These are phyloP conservation scores for Aeschynomene evenia DNA, from an alignment of 306 rosid species.

Conservation along the genomic window DNA sequence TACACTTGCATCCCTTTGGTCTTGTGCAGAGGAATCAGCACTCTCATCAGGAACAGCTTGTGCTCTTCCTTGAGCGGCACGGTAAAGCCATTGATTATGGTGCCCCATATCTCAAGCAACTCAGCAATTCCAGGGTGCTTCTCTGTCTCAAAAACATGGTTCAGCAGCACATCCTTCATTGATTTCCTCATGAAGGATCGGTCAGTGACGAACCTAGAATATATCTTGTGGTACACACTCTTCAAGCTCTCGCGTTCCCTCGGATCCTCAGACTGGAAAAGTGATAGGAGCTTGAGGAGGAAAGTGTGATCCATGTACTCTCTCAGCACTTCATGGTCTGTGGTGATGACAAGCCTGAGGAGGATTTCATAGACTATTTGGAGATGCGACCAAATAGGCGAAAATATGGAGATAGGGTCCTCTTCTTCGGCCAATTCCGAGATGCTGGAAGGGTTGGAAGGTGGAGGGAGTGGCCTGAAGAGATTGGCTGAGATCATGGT, in stretches of 20 bases:
- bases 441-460: conserved; percentile 32
- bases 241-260: conserved; percentile 78
- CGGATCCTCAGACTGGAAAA: conserved; percentile 73
- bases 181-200: conserved; percentile 76
- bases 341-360: conserved; percentile 44
- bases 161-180: conserved; percentile 64
- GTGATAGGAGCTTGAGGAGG: conserved; percentile 54
- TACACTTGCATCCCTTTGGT: conserved; percentile 65
- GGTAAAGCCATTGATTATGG: conserved; percentile 76
- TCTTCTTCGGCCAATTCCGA: conserved; percentile 59
- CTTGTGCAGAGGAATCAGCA: conserved; percentile 79
- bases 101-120: conserved; percentile 93
- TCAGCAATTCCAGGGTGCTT: conserved; percentile 71
- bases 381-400: conserved; percentile 66
- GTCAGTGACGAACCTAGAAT: conserved; percentile 47
- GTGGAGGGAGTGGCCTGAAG: conserved; percentile 80
- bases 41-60: conserved; percentile 78
- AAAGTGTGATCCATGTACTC: conserved; percentile 44
- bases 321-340: conserved; percentile 41
- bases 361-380: conserved; percentile 69
- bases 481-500: conserved; percentile 58
- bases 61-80: conserved; percentile 92
- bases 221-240: conserved; percentile 65
- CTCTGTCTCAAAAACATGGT: conserved; percentile 63
- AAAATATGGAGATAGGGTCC: conserved; percentile 44